Conservation (phyloP, 352 stramenopile genomes). For the Elongisporangium prolatum region DNA sequence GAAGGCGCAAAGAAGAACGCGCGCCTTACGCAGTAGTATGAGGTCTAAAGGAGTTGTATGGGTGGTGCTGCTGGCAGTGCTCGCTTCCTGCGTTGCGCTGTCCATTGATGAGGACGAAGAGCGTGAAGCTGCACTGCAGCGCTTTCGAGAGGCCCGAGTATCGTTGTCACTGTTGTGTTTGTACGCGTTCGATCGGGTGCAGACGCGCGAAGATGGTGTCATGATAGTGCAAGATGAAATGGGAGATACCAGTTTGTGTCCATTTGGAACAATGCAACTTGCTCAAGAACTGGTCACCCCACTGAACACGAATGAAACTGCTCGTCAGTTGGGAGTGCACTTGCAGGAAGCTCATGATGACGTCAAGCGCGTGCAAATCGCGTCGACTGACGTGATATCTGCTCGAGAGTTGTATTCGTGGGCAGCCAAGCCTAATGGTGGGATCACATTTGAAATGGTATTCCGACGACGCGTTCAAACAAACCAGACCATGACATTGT, state of each 20-base stretch:
- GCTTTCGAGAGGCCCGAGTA: constrained; percentile 12
- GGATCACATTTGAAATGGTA: constrained; percentile 70
- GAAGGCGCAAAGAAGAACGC: neutral
- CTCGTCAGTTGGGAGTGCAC: constrained; percentile 41
- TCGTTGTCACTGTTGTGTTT: constrained; percentile 20
- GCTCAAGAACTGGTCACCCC: constrained; percentile 39
- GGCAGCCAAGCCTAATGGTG: constrained; percentile 16
- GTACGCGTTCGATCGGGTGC: constrained; percentile 33
- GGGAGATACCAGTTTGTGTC: constrained; percentile 24
- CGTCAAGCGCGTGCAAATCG: constrained; percentile 39
- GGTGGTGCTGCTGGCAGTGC: neutral
- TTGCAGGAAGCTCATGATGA: constrained; percentile 22
- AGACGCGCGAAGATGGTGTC: neutral
- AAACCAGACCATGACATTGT: constrained; percentile 63
- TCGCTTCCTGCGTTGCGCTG: neutral
- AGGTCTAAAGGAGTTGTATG: neutral
- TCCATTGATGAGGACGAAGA: neutral
- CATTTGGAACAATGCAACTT: constrained; percentile 59
- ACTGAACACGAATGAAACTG: constrained; percentile 20
- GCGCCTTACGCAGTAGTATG: neutral
- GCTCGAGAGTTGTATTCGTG: constrained; percentile 46
- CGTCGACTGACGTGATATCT: constrained; percentile 37
- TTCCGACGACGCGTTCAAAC: constrained; percentile 26
- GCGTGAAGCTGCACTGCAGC: constrained; percentile 7
- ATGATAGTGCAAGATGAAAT: constrained; percentile 1